Evolutionary conservation across 345 rosid genomes (phyloP).

Genomic region (Erucastrum elatum): DNA sequence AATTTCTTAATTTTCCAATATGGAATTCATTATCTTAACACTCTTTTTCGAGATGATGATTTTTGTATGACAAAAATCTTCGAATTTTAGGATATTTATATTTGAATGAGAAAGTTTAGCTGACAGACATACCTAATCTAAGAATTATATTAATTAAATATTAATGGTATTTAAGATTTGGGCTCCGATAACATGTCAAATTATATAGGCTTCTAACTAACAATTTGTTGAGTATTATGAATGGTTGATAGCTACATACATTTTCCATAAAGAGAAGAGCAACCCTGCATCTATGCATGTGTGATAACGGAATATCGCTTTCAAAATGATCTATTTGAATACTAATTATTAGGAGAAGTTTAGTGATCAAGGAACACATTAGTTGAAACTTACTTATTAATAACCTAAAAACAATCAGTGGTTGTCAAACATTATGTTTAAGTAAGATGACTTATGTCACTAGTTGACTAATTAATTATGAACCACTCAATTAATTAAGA

Average conservation of each 20-base stretch:
- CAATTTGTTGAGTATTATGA: no score
- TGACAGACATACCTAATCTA: no score
- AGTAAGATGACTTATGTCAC: slow-evolving; percentile 16
- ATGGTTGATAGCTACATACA: background rate
- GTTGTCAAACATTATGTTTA: slow-evolving; percentile 10
- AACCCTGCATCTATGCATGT: slow-evolving; percentile 26
- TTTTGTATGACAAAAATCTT: no score
- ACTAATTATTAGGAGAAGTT: slow-evolving; percentile 9
- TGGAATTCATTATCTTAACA: no score
- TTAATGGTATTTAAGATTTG: no score
- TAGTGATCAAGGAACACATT: slow-evolving; percentile 27
- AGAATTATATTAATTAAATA: no score
- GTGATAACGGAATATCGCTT: slow-evolving; percentile 27
- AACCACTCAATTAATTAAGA: slow-evolving; percentile 11
- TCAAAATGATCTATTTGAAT: slow-evolving; percentile 13
- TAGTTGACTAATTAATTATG: slow-evolving; percentile 9
- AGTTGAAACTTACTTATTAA: slow-evolving; percentile 34
- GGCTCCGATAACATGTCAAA: no score
- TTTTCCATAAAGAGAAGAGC: background rate
- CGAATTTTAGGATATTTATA: no score
- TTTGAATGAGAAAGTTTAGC: no score
- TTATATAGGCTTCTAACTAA: no score
- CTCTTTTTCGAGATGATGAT: no score
- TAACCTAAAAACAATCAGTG: slow-evolving; percentile 17
- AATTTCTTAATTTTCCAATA: no score